Evolutionary conservation across 495 filamentous ascomycete genomes (phyloP).

Genomic region (Neurospora tetrasperma): DNA sequence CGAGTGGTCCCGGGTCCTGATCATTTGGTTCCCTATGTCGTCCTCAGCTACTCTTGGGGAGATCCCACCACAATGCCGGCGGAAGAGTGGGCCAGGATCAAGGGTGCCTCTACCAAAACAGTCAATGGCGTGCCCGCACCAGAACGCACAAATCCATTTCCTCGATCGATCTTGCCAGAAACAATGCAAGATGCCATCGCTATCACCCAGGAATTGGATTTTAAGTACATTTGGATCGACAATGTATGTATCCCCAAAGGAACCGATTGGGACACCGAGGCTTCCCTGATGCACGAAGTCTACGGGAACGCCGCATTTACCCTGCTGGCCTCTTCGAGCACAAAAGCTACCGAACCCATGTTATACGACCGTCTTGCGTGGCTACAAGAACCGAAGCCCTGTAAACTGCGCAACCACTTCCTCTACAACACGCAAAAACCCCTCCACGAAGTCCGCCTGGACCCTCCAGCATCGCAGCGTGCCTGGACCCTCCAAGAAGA

Average conservation of each 20-base stretch:
- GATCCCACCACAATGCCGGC: constrained; percentile 18
- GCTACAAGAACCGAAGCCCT: constrained; percentile 15
- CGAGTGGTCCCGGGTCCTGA: constrained; percentile 10
- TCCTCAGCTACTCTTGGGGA: constrained; percentile 27
- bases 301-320: constrained; percentile 26
- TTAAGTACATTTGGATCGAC: constrained; percentile 23
- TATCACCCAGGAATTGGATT: constrained; percentile 12
- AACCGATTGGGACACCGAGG: constrained; percentile 25
- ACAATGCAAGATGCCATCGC: constrained; percentile 23
- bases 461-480: constrained; percentile 19
- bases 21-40: constrained; percentile 17
- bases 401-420: constrained; percentile 18
- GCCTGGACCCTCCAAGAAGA: constrained; percentile 26
- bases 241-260: constrained; percentile 26
- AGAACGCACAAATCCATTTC: constrained; percentile 16
- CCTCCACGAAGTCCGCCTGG: constrained; percentile 14
- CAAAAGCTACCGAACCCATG: constrained; percentile 21
- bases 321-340: constrained; percentile 19
- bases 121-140: constrained; percentile 16
- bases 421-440: constrained; percentile 15
- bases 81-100: constrained; percentile 22
- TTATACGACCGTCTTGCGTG: constrained; percentile 16
- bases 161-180: constrained; percentile 9
- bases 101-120: constrained; percentile 19
- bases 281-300: constrained; percentile 23